Percentiles rank a stretch among this genome's conserved stretches.
These are phyloP conservation scores for Lyophyllum decastes DNA, from an alignment of 768 basidiomycete species.

Conservation along the genomic window DNA sequence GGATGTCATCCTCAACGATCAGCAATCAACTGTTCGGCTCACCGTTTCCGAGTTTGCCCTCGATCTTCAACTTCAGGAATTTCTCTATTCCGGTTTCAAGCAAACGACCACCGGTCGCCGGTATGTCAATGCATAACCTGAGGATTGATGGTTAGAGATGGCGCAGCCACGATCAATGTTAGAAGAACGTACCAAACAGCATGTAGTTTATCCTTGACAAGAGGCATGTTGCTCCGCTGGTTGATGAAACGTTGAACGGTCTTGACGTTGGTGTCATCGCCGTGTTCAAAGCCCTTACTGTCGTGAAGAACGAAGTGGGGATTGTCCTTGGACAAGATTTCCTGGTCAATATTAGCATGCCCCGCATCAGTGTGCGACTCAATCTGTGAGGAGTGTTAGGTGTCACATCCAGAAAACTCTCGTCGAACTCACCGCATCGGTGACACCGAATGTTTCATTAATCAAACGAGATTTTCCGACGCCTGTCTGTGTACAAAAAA, in stretches of 20 bases:
- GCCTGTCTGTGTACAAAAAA: no score
- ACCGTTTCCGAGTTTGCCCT: no score
- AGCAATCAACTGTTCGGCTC: no score
- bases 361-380: no score
- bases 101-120: conserved; percentile 22
- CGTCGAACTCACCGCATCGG: no score
- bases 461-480: no score
- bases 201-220: conserved; percentile 28
- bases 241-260: conserved; percentile 26
- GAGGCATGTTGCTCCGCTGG: conserved; percentile 11
- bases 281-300: conserved; percentile 29
- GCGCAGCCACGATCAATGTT: not conserved
- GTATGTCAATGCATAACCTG: conserved; percentile 33
- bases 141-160: not conserved
- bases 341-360: conserved; percentile 24
- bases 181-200: conserved; percentile 27
- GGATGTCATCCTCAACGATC: no score
- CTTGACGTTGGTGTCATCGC: conserved; percentile 24
- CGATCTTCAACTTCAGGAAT: conserved; percentile 16
- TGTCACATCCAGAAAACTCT: no score
- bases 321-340: conserved; percentile 25
- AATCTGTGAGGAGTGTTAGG: no score
- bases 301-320: conserved; percentile 30
- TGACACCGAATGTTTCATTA: no score
- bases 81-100: conserved; percentile 26